Evolutionary conservation across 441 rosid species (phyloP).

Genomic region (Viola pubescens): DNA sequence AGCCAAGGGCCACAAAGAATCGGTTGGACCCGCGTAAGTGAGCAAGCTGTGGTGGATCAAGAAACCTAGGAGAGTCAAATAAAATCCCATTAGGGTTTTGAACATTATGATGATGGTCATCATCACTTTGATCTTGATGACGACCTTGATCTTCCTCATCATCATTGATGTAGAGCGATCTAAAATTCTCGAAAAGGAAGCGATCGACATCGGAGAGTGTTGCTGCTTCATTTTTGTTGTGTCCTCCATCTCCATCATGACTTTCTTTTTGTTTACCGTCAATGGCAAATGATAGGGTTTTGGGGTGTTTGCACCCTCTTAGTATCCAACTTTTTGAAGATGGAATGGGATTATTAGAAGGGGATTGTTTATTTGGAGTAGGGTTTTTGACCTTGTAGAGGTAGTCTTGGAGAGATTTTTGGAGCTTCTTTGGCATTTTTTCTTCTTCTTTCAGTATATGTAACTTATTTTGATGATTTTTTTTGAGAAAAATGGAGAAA

Average conservation of each 20-base stretch:
- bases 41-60: slow-evolving; percentile 21
- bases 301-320: slow-evolving; percentile 52
- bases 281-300: slow-evolving; percentile 47
- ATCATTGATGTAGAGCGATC: slow-evolving; percentile 51
- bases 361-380: slow-evolving; percentile 24
- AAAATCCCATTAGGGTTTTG: slow-evolving; percentile 20
- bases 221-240: slow-evolving; percentile 28
- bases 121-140: slow-evolving; percentile 6
- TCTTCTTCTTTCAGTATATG: background rate
- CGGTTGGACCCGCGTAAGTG: slow-evolving; percentile 26
- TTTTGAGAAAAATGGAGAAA: no score
- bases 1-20: slow-evolving; percentile 31
- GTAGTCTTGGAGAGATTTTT: slow-evolving; percentile 45
- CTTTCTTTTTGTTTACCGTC: slow-evolving; percentile 10
- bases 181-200: slow-evolving; percentile 74
- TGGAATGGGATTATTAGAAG: slow-evolving; percentile 23
- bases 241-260: background rate
- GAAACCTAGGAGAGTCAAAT: slow-evolving; percentile 42
- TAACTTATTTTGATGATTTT: background rate
- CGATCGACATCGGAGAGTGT: slow-evolving; percentile 74
- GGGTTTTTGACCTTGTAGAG: slow-evolving; percentile 54
- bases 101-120: background rate
- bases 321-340: slow-evolving; percentile 44
- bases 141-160: slow-evolving; percentile 15
- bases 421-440: slow-evolving; percentile 51